A percentile compares a stretch with the other conserved stretches of the same genome.
Evolutionary conservation across 2,329 filamentous ascomycete species (phyloP).

Genomic region (Phaeosphaeria sp.): DNA sequence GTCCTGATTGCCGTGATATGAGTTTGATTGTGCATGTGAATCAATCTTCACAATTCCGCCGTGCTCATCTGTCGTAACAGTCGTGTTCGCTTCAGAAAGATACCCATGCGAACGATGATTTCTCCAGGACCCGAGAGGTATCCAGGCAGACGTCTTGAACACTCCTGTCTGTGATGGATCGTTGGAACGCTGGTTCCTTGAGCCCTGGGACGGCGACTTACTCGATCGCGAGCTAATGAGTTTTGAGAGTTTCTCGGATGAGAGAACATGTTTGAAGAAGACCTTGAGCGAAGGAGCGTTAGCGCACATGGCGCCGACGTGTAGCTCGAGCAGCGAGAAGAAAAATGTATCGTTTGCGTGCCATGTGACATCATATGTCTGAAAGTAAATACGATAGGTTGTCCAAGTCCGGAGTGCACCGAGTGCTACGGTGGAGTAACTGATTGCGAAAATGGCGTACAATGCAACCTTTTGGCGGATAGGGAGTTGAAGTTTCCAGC

Average conservation of each 20-base stretch:
- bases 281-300: conserved; percentile 24
- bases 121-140: neutral
- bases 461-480: conserved; percentile 23
- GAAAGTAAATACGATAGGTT: conserved; percentile 17
- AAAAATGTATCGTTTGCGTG: conserved; percentile 15
- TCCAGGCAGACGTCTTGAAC: neutral
- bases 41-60: neutral
- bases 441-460: conserved; percentile 22
- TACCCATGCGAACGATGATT: neutral
- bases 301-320: conserved; percentile 26
- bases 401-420: conserved; percentile 15
- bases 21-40: neutral
- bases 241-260: neutral
- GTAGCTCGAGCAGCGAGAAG: conserved; percentile 19
- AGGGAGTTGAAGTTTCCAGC: conserved; percentile 28
- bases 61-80: neutral
- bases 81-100: neutral
- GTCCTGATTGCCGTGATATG: neutral
- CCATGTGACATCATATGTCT: conserved; percentile 27
- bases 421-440: conserved; percentile 17
- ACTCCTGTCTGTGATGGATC: neutral
- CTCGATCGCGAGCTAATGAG: neutral
- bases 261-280: conserved; percentile 13
- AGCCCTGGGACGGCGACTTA: neutral
- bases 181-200: neutral